Evolutionary conservation across 1,139 yeast genomes (phyloP), one percentile per base, ranked within the genome.

Genomic region (Yamadazyma buinensis): DNA sequence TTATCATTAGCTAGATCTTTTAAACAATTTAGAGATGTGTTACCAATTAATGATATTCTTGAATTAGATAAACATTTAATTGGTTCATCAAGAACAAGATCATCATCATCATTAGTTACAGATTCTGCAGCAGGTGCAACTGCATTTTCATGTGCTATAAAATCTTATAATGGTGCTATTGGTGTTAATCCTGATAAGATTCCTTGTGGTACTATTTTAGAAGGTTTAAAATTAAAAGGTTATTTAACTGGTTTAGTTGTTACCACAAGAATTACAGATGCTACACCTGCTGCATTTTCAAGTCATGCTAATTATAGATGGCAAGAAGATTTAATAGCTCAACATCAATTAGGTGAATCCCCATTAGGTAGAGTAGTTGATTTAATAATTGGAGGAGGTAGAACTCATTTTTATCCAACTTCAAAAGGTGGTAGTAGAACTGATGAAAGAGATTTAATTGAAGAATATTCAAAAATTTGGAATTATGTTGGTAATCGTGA

Each of bases 111-210:
- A 1, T 64, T 82, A 43, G 74, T 87, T 39, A 87, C 96, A 0
- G 96, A 87, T 55, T 82, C 92, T 14, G 96, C 96, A 6, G 96
- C 96, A 4, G 96, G 95, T 13, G 96, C 95, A 17, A 86, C 95
- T 6, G 95, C 95, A 0, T 86, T 85, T 52, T 68, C 92, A 1
- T 84, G 95, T 56, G 90, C 77, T 3, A 48, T 77, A 46, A 86
- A 87, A 61, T 63, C 87, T 9, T 84, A 84, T 58, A 87, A 87
- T 54, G 90, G 88, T 9, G 95, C 92, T n/a, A 82, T 86, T 51
- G 92, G 84, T 9, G 94, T 87, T 17, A 71, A 68, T 39, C 75
- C 84, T 1, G 61, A 67, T 20, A 64, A 69, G 33, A 50, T 54
- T 22, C 92, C 95, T 5, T 81, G 95, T 55, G 95, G 95, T 8